Conservation (phyloP, 164 flowering plant species). For the Annona squamosa region DNA sequence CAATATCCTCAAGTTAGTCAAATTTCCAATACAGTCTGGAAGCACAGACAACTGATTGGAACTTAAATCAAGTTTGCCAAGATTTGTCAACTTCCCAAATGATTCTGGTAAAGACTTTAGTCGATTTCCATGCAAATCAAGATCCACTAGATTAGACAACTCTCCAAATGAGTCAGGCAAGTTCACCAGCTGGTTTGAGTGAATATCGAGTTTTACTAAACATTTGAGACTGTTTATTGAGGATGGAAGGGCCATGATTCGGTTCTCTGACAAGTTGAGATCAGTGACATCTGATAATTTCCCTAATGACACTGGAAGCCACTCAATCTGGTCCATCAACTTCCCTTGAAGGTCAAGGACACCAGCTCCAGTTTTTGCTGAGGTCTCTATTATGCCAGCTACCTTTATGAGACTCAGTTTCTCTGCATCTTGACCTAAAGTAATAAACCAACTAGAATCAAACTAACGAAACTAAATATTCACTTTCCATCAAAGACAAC, state of each 20-base stretch:
- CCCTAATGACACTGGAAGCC: constrained; percentile 65
- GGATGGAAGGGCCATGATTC: constrained; percentile 54
- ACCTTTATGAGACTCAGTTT: constrained; percentile 54
- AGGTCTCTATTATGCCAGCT: constrained; percentile 54
- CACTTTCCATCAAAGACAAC: not conserved
- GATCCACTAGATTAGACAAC: constrained; percentile 38
- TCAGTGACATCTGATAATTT: constrained; percentile 42
- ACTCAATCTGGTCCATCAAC: constrained; percentile 62
- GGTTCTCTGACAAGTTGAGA: constrained; percentile 52
- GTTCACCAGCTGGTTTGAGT: constrained; percentile 59
- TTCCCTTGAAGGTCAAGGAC: constrained; percentile 58
- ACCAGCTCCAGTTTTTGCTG: constrained; percentile 35
- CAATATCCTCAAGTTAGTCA: constrained; percentile 42
- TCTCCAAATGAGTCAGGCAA: constrained; percentile 59
- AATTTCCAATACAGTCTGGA: constrained; percentile 45
- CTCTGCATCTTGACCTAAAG: constrained; percentile 21
- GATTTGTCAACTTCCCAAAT: constrained; percentile 41
- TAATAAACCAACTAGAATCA: not conserved
- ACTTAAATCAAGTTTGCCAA: constrained; percentile 53
- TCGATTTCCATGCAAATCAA: constrained; percentile 51
- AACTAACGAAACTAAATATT: not conserved
- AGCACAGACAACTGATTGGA: constrained; percentile 41
- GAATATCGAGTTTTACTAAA: constrained; percentile 50
- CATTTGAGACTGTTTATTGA: constrained; percentile 39
- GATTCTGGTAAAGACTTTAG: constrained; percentile 51